Evolutionary conservation across 2,329 filamentous ascomycete genomes (phyloP).

Genomic region (Trichoderma semiorbis): DNA sequence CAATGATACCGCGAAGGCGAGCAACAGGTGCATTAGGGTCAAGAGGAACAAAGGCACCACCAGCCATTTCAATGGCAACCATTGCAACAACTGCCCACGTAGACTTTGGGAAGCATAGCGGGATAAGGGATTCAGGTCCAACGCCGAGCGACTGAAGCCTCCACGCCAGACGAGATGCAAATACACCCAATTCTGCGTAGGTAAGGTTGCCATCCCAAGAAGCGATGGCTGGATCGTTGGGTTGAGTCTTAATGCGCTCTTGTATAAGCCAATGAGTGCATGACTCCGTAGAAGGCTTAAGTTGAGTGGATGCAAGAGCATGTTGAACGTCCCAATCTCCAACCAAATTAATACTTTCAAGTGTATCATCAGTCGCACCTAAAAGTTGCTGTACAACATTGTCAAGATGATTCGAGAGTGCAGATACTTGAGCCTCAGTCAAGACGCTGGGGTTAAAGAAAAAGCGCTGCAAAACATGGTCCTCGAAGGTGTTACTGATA

Average conservation of each 20-base stretch:
- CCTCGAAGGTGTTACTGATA: slow-evolving; percentile 4
- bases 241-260: not conserved
- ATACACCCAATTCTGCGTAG: slow-evolving; percentile 6
- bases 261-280: slow-evolving; percentile 19
- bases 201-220: slow-evolving; percentile 21
- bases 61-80: slow-evolving; percentile 22
- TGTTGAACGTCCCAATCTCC: slow-evolving; percentile 10
- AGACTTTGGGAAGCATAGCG: slow-evolving; percentile 23
- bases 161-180: slow-evolving; percentile 8
- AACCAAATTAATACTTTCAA: not conserved
- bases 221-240: not conserved
- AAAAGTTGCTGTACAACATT: slow-evolving; percentile 5
- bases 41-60: slow-evolving; percentile 22
- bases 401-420: not conserved
- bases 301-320: not conserved
- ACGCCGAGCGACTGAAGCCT: slow-evolving; percentile 16
- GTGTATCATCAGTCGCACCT: not conserved
- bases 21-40: slow-evolving; percentile 18
- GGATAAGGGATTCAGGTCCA: slow-evolving; percentile 17
- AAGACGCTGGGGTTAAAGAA: slow-evolving; percentile 4
- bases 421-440: not conserved
- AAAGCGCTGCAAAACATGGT: slow-evolving; percentile 1
- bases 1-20: slow-evolving; percentile 11
- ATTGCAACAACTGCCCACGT: slow-evolving; percentile 21
- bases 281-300: slow-evolving; percentile 6